Percentiles rank a stretch among this genome's conserved stretches.
These are phyloP conservation scores for Bjerkandera adusta DNA, from an alignment of 1,284 basidiomycete species.

Conservation along the genomic window DNA sequence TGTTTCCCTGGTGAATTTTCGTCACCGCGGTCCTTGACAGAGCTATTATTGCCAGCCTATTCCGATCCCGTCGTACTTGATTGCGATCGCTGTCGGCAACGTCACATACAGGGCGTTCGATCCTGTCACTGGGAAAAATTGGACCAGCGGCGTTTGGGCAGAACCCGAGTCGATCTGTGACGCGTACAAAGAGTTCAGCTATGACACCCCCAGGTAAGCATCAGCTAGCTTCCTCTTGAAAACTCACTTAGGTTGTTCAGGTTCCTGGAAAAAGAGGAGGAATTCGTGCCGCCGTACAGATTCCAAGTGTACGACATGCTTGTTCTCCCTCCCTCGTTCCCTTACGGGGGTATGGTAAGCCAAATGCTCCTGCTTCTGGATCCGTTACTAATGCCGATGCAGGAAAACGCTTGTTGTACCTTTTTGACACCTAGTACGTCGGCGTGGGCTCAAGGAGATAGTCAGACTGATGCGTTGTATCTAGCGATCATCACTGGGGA, in stretches of 20 bases:
- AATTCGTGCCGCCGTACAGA: constrained; percentile 70
- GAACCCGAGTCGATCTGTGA: constrained; percentile 82
- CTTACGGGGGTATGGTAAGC: constrained; percentile 85
- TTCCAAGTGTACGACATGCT: constrained; percentile 92
- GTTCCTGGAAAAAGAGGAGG: constrained; percentile 77
- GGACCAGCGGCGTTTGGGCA: constrained; percentile 87
- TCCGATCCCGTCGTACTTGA: constrained; percentile 83
- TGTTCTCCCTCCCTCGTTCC: constrained; percentile 93
- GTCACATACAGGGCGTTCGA: constrained; percentile 71
- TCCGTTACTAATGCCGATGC: constrained; percentile 8
- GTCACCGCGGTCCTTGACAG: too few relatives aligned
- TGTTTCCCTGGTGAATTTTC: background rate
- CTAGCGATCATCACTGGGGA: constrained; percentile 80
- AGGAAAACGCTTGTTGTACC: constrained; percentile 83
- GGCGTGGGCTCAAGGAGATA: background rate
- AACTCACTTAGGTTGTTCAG: constrained; percentile 32
- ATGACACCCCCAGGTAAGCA: constrained; percentile 73
- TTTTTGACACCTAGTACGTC: constrained; percentile 83
- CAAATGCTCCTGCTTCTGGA: too few relatives aligned
- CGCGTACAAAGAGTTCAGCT: constrained; percentile 85
- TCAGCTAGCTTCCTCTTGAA: background rate
- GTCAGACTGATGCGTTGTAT: background rate
- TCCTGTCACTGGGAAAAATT: constrained; percentile 59
- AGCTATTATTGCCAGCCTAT: constrained; percentile 52
- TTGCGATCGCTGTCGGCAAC: constrained; percentile 86